phyloP scores from a whole-genome alignment of 2,329 filamentous ascomycete species.

The Clarireedia paspali region DNA sequence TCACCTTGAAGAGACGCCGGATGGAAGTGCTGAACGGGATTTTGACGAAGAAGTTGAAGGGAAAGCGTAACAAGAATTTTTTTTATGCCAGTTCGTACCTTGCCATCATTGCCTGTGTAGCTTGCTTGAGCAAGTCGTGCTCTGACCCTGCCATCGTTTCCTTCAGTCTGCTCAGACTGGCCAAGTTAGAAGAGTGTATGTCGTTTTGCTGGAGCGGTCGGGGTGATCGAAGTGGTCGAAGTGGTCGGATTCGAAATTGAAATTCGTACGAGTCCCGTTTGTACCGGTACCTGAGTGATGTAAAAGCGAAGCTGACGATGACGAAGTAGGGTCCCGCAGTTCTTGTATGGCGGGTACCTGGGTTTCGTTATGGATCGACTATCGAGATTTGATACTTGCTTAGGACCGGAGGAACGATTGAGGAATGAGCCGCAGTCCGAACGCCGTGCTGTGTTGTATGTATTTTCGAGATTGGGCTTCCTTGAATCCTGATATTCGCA shows the following conservation, averaged over 20 bases:
- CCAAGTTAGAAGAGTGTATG: neutral
- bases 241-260: neutral
- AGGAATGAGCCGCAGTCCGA: conserved; percentile 4
- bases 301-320: neutral
- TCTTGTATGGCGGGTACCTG: neutral
- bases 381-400: neutral
- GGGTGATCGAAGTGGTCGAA: too few relatives aligned
- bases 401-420: neutral
- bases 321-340: neutral
- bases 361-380: neutral
- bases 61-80: conserved; percentile 9
- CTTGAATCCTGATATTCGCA: too few relatives aligned
- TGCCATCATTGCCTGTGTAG: conserved; percentile 30
- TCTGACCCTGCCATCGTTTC: conserved; percentile 24
- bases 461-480: neutral
- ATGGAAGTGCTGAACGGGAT: neutral
- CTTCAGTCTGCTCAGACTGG: conserved; percentile 2
- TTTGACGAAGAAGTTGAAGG: neutral
- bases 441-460: neutral
- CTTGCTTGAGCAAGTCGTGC: conserved; percentile 30
- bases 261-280: neutral
- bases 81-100: conserved; percentile 24
- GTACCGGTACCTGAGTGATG: neutral
- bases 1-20: neutral
- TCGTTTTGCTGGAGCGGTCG: neutral